Percentiles rank a stretch among this genome's conserved stretches.
Evolutionary conservation across 345 rosid species (phyloP).

Genomic region (Xanthoceras sorbifolium): DNA sequence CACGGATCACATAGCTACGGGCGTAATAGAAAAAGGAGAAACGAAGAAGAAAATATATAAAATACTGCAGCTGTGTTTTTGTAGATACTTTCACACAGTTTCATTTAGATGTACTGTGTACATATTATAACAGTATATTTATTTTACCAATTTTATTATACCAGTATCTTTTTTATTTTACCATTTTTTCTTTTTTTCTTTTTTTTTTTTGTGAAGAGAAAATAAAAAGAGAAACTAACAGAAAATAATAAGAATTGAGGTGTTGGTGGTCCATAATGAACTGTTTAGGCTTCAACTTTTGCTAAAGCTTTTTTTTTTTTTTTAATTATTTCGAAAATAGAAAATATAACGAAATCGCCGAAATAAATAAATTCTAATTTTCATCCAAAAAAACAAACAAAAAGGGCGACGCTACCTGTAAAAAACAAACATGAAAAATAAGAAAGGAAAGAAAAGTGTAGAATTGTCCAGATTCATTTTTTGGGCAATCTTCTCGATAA

Average conservation of each 20-base stretch:
- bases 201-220: neutral
- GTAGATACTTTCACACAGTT: neutral
- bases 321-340: conserved; percentile 2
- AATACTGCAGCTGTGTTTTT: neutral
- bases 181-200: neutral
- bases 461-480: neutral
- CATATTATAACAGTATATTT: too few relatives aligned
- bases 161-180: neutral
- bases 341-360: neutral
- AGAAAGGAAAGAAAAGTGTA: neutral
- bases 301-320: neutral
- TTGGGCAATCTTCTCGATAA: neutral
- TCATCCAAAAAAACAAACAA: neutral
- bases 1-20: too few relatives aligned
- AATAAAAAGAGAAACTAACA: neutral
- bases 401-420: neutral
- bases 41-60: neutral
- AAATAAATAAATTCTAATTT: neutral
- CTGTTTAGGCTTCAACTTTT: neutral
- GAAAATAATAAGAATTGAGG: neutral
- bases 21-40: neutral
- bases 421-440: neutral
- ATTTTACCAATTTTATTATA: neutral
- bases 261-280: neutral
- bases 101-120: too few relatives aligned